These are phyloP conservation scores for Fraxinus cuspidata DNA, from an alignment of 257 asterid genomes.

Conservation along the genomic window DNA sequence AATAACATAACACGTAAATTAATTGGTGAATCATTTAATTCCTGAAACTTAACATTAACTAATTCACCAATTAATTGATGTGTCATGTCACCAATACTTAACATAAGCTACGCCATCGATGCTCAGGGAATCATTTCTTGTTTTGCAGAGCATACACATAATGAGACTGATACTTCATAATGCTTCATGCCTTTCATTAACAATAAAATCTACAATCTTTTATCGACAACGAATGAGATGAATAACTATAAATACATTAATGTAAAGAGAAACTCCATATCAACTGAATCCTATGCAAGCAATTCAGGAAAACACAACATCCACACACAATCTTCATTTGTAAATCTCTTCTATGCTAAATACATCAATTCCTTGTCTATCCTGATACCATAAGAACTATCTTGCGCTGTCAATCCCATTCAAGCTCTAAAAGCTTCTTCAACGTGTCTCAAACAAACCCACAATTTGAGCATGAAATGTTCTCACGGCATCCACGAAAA, in stretches of 20 bases:
- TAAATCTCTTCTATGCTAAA: not conserved
- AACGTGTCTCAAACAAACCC: not conserved
- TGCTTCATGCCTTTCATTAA: not conserved
- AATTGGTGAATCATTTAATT: no score
- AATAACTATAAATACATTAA: not conserved
- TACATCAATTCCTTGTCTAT: not conserved
- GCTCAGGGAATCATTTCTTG: no score
- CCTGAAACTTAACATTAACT: no score
- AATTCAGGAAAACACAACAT: not conserved
- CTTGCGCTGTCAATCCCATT: not conserved
- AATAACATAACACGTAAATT: no score
- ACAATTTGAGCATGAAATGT: conserved; percentile 11
- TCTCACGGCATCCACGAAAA: conserved; percentile 3
- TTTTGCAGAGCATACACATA: no score
- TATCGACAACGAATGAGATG: not conserved
- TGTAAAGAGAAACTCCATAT: not conserved
- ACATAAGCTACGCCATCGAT: no score
- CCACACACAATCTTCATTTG: not conserved
- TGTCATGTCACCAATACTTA: no score
- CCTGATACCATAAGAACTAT: not conserved
- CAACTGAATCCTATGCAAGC: not conserved
- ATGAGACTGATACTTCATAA: no score
- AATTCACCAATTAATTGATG: no score
- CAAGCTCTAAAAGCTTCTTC: not conserved
- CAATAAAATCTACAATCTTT: not conserved